These are phyloP conservation scores for Tulasnella sp. DNA, from an alignment of 768 basidiomycete species.

Conservation along the genomic window DNA sequence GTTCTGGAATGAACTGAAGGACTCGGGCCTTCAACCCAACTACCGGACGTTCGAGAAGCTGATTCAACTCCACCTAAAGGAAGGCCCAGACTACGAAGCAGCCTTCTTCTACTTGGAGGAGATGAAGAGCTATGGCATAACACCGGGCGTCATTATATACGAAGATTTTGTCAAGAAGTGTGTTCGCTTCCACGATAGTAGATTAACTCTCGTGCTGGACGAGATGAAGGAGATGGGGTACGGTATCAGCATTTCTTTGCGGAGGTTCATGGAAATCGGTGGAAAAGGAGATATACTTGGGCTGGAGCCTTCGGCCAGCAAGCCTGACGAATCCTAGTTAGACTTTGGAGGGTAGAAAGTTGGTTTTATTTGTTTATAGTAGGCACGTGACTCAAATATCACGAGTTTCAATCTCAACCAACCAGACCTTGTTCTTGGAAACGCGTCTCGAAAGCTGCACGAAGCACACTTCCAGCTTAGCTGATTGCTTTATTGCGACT, in stretches of 20 bases:
- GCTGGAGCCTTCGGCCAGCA: neutral
- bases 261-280: conserved; percentile 25
- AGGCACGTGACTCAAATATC: too few relatives aligned
- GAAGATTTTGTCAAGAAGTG: conserved; percentile 48
- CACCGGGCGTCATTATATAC: conserved; percentile 47
- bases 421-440: too few relatives aligned
- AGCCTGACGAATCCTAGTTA: neutral
- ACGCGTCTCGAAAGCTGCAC: too few relatives aligned
- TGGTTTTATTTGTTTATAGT: too few relatives aligned
- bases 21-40: conserved; percentile 41
- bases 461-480: too few relatives aligned
- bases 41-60: conserved; percentile 50
- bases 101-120: conserved; percentile 82
- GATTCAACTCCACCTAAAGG: conserved; percentile 46
- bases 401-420: too few relatives aligned
- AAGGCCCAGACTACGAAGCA: conserved; percentile 51
- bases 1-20: conserved; percentile 41
- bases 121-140: conserved; percentile 54
- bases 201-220: conserved; percentile 49
- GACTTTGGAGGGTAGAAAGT: too few relatives aligned
- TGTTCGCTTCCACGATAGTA: conserved; percentile 39
- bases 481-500: too few relatives aligned
- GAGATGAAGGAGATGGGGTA: conserved; percentile 61
- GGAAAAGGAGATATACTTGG: neutral
- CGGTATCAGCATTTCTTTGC: conserved; percentile 24